Evolutionary conservation across 371 early-diverging fungal species (phyloP).

Genomic region (Synchytrium microbalum): DNA sequence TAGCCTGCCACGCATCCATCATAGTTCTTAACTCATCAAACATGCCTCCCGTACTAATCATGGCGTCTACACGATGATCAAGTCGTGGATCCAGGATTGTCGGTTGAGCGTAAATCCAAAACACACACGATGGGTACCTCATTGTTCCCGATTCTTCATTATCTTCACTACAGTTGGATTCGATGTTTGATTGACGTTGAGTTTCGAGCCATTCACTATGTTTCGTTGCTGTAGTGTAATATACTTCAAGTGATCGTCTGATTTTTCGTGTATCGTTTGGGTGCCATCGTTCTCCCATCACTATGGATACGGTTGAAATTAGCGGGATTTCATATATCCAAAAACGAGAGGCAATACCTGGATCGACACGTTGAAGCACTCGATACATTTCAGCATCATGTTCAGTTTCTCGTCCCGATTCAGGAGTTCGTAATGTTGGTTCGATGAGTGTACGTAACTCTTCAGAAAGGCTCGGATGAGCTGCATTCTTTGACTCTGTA

Average conservation of each 20-base stretch:
- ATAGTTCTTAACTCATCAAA: conserved; percentile 75
- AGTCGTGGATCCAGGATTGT: conserved; percentile 60
- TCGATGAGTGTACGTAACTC: conserved; percentile 20
- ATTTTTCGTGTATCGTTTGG: conserved; percentile 81
- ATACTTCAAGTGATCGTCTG: conserved; percentile 69
- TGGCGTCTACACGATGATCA: conserved; percentile 74
- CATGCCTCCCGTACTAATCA: conserved; percentile 79
- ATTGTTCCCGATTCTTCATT: neutral
- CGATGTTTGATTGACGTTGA: neutral
- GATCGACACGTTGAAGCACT: conserved; percentile 64
- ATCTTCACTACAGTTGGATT: neutral
- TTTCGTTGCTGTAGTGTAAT: neutral
- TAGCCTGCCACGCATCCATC: conserved; percentile 3
- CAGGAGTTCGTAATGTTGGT: conserved; percentile 40
- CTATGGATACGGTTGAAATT: conserved; percentile 5
- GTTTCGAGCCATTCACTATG: neutral
- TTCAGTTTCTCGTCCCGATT: conserved; percentile 7
- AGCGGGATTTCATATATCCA: neutral
- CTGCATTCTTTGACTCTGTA: neutral
- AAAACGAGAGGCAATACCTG: conserved; percentile 24
- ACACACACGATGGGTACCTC: conserved; percentile 58
- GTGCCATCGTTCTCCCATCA: conserved; percentile 89
- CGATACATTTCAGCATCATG: conserved; percentile 38
- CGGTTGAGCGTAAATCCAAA: conserved; percentile 81
- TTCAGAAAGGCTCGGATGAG: conserved; percentile 9